Conservation (phyloP, 345 rosid genomes). For the Gossypium anomalum region DNA sequence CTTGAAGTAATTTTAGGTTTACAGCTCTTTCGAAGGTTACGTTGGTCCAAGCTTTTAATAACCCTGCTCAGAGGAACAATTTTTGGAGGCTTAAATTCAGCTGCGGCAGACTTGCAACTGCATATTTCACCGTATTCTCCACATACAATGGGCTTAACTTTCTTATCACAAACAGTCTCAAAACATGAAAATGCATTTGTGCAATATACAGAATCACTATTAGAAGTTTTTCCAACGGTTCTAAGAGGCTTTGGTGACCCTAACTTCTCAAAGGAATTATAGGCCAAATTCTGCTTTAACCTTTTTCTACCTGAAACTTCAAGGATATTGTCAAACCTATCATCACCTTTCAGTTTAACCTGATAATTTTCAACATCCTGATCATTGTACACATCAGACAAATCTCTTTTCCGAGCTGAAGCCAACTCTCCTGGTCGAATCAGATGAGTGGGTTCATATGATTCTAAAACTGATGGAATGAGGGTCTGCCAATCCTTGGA, state of each 20-base stretch:
- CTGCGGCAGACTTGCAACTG: constrained; percentile 20
- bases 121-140: constrained; percentile 45
- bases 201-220: constrained; percentile 4
- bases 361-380: constrained; percentile 12
- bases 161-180: constrained; percentile 20
- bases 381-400: constrained; percentile 17
- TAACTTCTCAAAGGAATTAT: constrained; percentile 13
- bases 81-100: constrained; percentile 29
- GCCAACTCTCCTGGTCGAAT: constrained; percentile 11
- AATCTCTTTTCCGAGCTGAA: constrained; percentile 30
- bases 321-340: constrained; percentile 7
- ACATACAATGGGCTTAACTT: constrained; percentile 38
- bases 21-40: constrained; percentile 20
- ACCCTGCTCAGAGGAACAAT: constrained; percentile 39
- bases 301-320: constrained; percentile 26
- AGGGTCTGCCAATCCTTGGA: constrained; percentile 21
- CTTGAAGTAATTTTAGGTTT: constrained; percentile 18
- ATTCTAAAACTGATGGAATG: constrained; percentile 18
- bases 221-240: constrained; percentile 14
- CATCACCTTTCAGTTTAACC: constrained; percentile 1
- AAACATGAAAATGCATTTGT: constrained; percentile 19
- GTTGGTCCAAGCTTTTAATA: constrained; percentile 28
- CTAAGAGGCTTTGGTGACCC: constrained; percentile 15
- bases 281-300: constrained; percentile 14
- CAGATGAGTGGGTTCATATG: constrained; percentile 9